These are phyloP conservation scores for Brasilioporus rufonigricans DNA, from an alignment of 768 basidiomycete genomes.

Conservation along the genomic window DNA sequence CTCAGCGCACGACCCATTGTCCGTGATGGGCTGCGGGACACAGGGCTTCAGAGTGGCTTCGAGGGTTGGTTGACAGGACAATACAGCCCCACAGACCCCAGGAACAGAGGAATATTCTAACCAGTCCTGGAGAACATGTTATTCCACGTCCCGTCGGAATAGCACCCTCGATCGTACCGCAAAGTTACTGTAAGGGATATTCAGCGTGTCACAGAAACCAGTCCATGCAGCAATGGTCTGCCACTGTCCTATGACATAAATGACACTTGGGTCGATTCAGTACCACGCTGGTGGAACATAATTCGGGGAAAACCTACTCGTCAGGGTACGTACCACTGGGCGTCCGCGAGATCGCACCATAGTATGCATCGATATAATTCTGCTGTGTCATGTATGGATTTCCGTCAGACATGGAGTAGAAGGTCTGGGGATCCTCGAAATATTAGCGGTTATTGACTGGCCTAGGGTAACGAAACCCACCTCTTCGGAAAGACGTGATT, in stretches of 20 bases:
- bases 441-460: too few species aligned
- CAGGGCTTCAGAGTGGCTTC: background rate
- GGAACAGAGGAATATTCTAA: constrained; percentile 20
- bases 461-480: too few species aligned
- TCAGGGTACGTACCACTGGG: constrained; percentile 20
- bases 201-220: constrained; percentile 18
- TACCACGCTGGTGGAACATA: background rate
- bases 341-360: constrained; percentile 17
- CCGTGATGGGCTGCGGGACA: constrained; percentile 23
- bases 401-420: too few species aligned
- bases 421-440: too few species aligned
- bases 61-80: constrained; percentile 3
- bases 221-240: constrained; percentile 22
- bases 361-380: constrained; percentile 24
- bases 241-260: background rate
- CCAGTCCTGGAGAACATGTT: constrained; percentile 19
- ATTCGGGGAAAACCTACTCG: background rate
- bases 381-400: constrained; percentile 18
- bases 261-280: background rate
- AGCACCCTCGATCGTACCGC: constrained; percentile 2
- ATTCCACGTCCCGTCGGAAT: background rate
- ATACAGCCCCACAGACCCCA: constrained; percentile 12
- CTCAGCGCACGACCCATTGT: constrained; percentile 23
- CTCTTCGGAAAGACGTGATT: too few species aligned
- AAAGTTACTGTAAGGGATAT: constrained; percentile 23